A percentile compares a stretch with the other conserved stretches of the same genome.
Evolutionary conservation across 768 basidiomycete species (phyloP).

Genomic region (Pisolithus orientalis): DNA sequence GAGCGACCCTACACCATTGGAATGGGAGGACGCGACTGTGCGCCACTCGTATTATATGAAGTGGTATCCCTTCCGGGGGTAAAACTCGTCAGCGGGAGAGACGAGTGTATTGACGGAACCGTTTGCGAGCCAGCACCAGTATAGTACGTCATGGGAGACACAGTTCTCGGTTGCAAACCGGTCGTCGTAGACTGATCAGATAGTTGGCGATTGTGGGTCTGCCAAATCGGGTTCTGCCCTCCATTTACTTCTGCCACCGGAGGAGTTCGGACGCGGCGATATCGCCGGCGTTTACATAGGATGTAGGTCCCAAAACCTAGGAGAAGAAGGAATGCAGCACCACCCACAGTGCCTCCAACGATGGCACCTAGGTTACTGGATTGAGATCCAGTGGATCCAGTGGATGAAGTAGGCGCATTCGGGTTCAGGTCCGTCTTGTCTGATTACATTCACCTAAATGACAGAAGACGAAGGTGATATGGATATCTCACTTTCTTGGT

Average conservation of each 20-base stretch:
- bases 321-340: not conserved
- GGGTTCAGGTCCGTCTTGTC: not conserved
- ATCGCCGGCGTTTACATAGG: not conserved
- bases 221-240: not conserved
- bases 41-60: too few species aligned
- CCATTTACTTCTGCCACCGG: not conserved
- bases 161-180: not conserved
- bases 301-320: slow-evolving; percentile 1
- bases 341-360: slow-evolving; percentile 1
- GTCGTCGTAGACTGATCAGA: not conserved
- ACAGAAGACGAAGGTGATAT: not conserved
- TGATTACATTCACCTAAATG: not conserved
- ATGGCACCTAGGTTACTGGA: not conserved
- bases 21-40: too few species aligned
- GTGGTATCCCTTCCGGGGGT: too few species aligned
- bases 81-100: too few species aligned
- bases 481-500: not conserved
- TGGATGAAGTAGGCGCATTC: not conserved
- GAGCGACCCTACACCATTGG: too few species aligned
- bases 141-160: not conserved
- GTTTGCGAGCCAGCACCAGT: not conserved
- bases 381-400: not conserved
- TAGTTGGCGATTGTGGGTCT: not conserved
- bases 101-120: too few species aligned
- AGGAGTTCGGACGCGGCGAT: not conserved